Conservation (phyloP, 768 basidiomycete genomes). For the Tylopilus rubrobrunneus region DNA sequence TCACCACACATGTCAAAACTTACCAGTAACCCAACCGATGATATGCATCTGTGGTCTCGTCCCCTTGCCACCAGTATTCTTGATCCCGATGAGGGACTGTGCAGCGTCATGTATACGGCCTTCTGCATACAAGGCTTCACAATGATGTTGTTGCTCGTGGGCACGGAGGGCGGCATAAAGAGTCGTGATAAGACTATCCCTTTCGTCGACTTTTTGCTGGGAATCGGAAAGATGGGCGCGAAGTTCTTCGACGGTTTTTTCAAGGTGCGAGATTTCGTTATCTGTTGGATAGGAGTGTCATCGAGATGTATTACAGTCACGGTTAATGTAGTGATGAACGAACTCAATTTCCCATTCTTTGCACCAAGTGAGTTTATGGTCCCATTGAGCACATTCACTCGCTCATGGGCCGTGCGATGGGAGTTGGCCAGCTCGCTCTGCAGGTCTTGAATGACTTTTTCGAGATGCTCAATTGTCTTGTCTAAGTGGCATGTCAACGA, state of each 20-base stretch:
- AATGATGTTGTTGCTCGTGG: slow-evolving; percentile 1
- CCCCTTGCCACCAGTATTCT: not conserved
- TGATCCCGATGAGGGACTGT: not conserved
- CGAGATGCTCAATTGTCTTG: not conserved
- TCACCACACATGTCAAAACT: not conserved
- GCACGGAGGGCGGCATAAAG: not conserved
- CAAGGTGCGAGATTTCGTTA: not conserved
- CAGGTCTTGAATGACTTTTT: not conserved
- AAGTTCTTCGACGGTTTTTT: not conserved
- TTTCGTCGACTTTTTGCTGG: not conserved
- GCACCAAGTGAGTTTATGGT: too few species aligned
- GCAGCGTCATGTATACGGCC: slow-evolving; percentile 6
- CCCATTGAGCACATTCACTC: too few species aligned
- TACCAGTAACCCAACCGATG: slow-evolving; percentile 3
- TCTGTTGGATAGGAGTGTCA: not conserved
- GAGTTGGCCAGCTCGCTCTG: not conserved
- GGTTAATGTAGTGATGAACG: not conserved
- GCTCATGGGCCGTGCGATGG: not conserved
- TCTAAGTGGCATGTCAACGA: not conserved
- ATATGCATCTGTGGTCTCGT: not conserved
- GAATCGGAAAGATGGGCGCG: not conserved
- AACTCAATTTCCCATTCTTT: too few species aligned
- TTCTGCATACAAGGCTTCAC: slow-evolving; percentile 2
- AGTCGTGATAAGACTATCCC: not conserved
- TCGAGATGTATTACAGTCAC: not conserved